phyloP scores from a whole-genome alignment of 352 stramenopile species.

The Pythium scleroteichum region DNA sequence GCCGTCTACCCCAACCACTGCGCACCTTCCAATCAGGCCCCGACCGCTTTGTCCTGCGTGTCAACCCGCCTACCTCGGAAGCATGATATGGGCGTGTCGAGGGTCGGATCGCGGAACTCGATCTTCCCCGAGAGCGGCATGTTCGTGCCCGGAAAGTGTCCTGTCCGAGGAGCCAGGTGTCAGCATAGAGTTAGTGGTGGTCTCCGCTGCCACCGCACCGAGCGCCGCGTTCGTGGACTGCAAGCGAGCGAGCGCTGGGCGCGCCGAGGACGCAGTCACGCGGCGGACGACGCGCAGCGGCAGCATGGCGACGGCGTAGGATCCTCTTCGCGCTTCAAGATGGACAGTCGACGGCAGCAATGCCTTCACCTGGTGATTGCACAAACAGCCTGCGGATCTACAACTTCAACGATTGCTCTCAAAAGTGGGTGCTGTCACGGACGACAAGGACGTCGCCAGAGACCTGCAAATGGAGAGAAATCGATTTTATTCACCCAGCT shows the following conservation, averaged over 20 bases:
- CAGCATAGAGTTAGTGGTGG: too few relatives aligned
- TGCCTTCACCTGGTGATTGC: constrained; percentile 7
- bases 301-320: neutral
- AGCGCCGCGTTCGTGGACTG: constrained; percentile 9
- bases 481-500: constrained; percentile 12
- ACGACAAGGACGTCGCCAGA: too few relatives aligned
- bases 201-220: neutral
- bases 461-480: neutral
- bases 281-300: constrained; percentile 1
- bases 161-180: too few relatives aligned
- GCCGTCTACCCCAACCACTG: constrained; percentile 86
- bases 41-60: too few relatives aligned
- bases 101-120: constrained; percentile 85
- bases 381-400: constrained; percentile 17
- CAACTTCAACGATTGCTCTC: constrained; percentile 6
- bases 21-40: neutral
- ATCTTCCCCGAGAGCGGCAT: constrained; percentile 90
- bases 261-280: neutral
- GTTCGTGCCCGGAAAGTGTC: constrained; percentile 64
- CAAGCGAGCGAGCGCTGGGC: neutral
- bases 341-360: constrained; percentile 8
- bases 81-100: constrained; percentile 83
- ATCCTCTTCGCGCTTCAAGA: neutral
- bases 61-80: constrained; percentile 93
- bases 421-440: neutral